Base-by-base conservation (phyloP, 768 basidiomycete genomes). In the Wakefieldia striispora region DNA sequence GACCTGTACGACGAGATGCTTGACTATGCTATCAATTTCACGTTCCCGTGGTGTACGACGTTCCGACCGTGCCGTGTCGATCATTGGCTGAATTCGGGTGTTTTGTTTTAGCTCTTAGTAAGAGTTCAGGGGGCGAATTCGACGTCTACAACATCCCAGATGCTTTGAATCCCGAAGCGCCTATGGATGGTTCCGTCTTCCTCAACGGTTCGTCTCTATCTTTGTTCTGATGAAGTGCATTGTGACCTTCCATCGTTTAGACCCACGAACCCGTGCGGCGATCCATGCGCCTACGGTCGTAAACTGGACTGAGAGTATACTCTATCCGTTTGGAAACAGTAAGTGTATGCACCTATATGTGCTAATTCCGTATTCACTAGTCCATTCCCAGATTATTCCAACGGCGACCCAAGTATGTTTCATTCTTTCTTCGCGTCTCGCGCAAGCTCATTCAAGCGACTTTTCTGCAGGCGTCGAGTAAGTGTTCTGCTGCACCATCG, bases 11-110 rank as follows among this genome's bases (percentile, higher is more conserved):
- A 82, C 49, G 80, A 84, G 69, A 77, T 83, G 66, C 58, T 85
- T 27, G 86, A 88, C 65, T 88, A 88, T 55, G 83, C 86, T 14
- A 44, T 81, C 50, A 90, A 89, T 60, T 88, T 74, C 59, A 85
- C 86, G 1, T 81, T 75, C 60, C 87, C 87, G 2, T 79, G 77
- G 78, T 58, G 73, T 80, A 68, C 19, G 74, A 16, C 24, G 6
- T 35, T 37, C n/a, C 53, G 19, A 6, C 37, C 20, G 7, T 26
- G 23, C 14, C 39, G 12, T 31, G 49, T 20, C 24, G 36, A 50
- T 27, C 42, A n/a, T 59, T 17, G 13, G 6, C 45, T 59, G 47
- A 56, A 16, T 11, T 24, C 5, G 3, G 23, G 14, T 16, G 33
- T 19, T n/a, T 16, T 41, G 1, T 26, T 31, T n/a, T 34, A 55